Evolutionary conservation across 805 yeast species (phyloP), one percentile per base, ranked within the genome.

Genomic region (Sugiyamaella marilandica): DNA sequence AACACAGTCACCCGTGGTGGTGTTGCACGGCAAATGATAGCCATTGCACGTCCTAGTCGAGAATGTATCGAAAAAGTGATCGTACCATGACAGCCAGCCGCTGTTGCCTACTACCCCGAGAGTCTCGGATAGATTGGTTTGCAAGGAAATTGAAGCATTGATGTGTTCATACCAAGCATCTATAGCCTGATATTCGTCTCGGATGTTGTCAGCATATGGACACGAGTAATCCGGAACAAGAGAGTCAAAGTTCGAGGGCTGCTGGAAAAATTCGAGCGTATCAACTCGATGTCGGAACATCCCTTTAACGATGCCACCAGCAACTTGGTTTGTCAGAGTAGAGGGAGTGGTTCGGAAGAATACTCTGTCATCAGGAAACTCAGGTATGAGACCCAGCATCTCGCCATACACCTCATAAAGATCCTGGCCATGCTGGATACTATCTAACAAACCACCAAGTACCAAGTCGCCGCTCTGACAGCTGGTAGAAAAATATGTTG

Each of bases 31-130:
- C 32, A 73, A 67, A 26, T 67, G 68, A 41, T 62, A 63, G 26
- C 65, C 66, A 50, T 72, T 70, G 56, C 78, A 74, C 2, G 66
- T 59, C 55, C 74, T 69, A 36, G 71, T 66, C 11, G 73, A 70
- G 52, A 73, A 62, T 54, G 72, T 74, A 56, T 74, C 78, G 53
- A 69, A 66, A 66, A 69, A 72, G 57, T 74, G 78, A 52, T 74
- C 78, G 26, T 65, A 64, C 26, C 65, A 61, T 7, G 51, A 46
- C 46, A 59, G 64, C 66, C 67, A 66, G 7, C 49, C 65, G 13
- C 46, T 50, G 32, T 41, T 34, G 44, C 59, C 56, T 2, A 50
- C 54, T 32, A 64, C 62, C 2, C 67, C 67, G 26, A 65, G 55
- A 47, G 70, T 66, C 2, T 64, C 57, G 49, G 68, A 72, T 45